Base-by-base conservation (phyloP, 2,329 filamentous ascomycete genomes). In the Cladosporium sp. region DNA sequence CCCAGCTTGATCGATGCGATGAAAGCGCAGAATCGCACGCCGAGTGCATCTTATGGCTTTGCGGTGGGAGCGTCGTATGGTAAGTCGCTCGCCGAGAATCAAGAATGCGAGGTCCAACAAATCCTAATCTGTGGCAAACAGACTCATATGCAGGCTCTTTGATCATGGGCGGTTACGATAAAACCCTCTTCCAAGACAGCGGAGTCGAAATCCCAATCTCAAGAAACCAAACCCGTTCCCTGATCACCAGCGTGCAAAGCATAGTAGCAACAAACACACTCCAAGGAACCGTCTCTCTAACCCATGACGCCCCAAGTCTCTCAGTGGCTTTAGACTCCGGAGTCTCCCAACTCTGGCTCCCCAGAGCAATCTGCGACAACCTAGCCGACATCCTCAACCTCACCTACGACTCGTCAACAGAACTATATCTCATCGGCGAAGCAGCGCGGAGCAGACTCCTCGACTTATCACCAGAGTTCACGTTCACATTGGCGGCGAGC, bases 271-370 rank as follows among this genome's bases (percentile, higher is more conserved):
- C 45, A 12, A 48, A 48, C 27, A 48, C 45, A 7, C 22, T 40
- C 13, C 43, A 46, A 22, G 41, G 48, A 13, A 50, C 47, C 2
- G 15, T 38, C 9, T 50, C 49, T 25, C 22, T 27, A 8, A 32
- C 45, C 20, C 22, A 38, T 9, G 45, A 38, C 3, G 25, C 40
- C 16, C 45, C 45, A 22, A 48, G 45, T 25, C 27, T 48, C 9
- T 18, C 29, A 7, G 19, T 48, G 13, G 45, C 45, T 38, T 62
- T 71, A 39, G 68, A 69, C 53, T 64, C 66, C 3, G 53, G 65
- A 13, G 59, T 69, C 1, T 55, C 68, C 1, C 61, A 71, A 13
- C 65, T 72, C 32, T 72, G 68, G 68, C 63, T 72, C 3, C 69
- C 69, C 1, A 39, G 49, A 7, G 57, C 57, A 13, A 58, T 59